Base-by-base conservation (phyloP, 2,329 filamentous ascomycete genomes). In the Pseudofabraea citricarpa region DNA sequence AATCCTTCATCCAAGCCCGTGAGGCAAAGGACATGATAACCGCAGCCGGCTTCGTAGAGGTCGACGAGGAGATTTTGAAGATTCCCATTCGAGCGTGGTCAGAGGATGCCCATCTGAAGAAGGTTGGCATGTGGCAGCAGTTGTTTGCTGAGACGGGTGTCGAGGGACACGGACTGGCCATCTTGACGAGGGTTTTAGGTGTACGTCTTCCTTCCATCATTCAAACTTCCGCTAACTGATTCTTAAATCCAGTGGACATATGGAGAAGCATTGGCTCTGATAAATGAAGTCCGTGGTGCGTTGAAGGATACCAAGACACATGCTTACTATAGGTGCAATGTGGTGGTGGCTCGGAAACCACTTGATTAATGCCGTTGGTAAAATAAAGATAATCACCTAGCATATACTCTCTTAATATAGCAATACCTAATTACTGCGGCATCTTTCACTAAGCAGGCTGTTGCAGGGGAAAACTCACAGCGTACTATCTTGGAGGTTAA, bases 1-100 rank as follows among this genome's bases (percentile, higher is more conserved):
- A 66, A 71, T 5, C 62, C 67, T 3, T 49, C 67, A 4, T 52
- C 63, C 20, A 51, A 49, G 22, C 41, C 33, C n/a, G 44, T 49
- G 39, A 33, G 46, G 23, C 41, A 38, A 36, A 44, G 35, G 22
- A 40, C 24, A 13, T 36, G 40, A 45, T 58, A 24, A 29, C 47
- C 29, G 45, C 45, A 5, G 41, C 46, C 2, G 61, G 55, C 0
- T 64, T 53, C 36, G 54, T 52, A 21, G 54, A 63, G 31, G 46
- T 64, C 4, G 44, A 40, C 3, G 47, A 55, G 26, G 47, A 42
- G 9, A 48, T 48, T 8, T 45, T 53, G 33, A 52, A 51, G 36
- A 49, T 59, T 40, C 62, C 61, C 2, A 49, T 60, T 7, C 55
- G 57, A 3, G 50, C 55, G 3, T 64, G 62, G 62, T 40, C 56